Percentiles rank a stretch among this genome's conserved stretches.
These are phyloP conservation scores for Zygoascus bituminiphila DNA, from an alignment of 805 yeast genomes.

Conservation along the genomic window DNA sequence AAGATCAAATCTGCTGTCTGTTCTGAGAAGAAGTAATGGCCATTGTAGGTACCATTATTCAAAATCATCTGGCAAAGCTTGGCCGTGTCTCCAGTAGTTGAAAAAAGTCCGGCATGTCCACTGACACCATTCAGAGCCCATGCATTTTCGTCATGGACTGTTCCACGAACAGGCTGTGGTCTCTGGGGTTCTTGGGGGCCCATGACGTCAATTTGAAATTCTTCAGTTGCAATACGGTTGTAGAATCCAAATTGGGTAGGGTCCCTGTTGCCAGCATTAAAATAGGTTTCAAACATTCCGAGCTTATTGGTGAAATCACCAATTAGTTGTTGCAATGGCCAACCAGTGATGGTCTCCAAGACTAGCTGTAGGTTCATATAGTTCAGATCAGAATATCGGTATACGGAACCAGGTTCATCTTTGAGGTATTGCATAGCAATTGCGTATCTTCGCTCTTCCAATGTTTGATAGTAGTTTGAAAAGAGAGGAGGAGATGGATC, in stretches of 20 bases:
- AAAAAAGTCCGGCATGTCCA: constrained; percentile 14
- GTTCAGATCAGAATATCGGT: constrained; percentile 8
- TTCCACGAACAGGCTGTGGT: constrained; percentile 14
- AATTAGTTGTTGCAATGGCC: constrained; percentile 2
- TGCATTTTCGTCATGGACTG: constrained; percentile 16
- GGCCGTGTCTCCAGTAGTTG: constrained; percentile 9
- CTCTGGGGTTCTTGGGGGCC: constrained; percentile 6
- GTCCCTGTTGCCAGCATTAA: background rate
- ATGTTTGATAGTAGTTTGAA: background rate
- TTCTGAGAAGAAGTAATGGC: background rate
- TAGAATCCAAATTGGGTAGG: background rate
- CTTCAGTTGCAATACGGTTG: constrained; percentile 7
- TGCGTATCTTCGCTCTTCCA: constrained; percentile 1
- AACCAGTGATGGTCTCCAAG: constrained; percentile 4
- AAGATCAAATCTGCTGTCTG: constrained; percentile 3
- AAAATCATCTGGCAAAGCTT: constrained; percentile 9
- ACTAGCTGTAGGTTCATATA: constrained; percentile 6
- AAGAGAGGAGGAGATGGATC: constrained; percentile 8
- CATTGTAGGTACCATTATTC: constrained; percentile 6
- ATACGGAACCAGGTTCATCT: constrained; percentile 6
- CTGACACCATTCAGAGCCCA: constrained; percentile 8
- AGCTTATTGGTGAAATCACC: constrained; percentile 3
- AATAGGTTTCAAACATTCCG: constrained; percentile 9
- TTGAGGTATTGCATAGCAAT: constrained; percentile 1
- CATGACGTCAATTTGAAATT: constrained; percentile 6